A percentile compares a stretch with the other conserved stretches of the same genome.
phyloP scores from a whole-genome alignment of 805 yeast genomes.

The Spathaspora girioi region DNA sequence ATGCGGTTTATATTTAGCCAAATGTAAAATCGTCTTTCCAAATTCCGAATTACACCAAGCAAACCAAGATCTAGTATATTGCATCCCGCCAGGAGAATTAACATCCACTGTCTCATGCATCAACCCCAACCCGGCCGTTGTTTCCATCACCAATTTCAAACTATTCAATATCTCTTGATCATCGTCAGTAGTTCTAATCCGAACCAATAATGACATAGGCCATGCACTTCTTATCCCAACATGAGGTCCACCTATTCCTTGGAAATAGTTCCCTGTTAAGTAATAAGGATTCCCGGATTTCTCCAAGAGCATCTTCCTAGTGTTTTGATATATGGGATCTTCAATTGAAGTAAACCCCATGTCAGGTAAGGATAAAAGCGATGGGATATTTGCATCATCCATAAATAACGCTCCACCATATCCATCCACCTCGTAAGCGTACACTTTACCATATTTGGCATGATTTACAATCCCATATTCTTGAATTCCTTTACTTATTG shows the following conservation, averaged over 20 bases:
- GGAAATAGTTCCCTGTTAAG: slow-evolving; percentile 56
- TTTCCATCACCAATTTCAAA: slow-evolving; percentile 48
- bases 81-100: slow-evolving; percentile 39
- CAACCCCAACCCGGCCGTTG: slow-evolving; percentile 73
- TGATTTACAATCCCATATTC: slow-evolving; percentile 65
- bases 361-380: slow-evolving; percentile 75
- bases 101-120: slow-evolving; percentile 83
- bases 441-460: slow-evolving; percentile 68
- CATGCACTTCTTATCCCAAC: slow-evolving; percentile 78
- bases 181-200: slow-evolving; percentile 69
- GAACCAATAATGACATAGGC: slow-evolving; percentile 83
- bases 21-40: slow-evolving; percentile 77
- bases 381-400: slow-evolving; percentile 93
- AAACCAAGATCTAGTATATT: slow-evolving; percentile 85
- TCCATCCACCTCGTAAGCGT: slow-evolving; percentile 88
- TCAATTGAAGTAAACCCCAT: slow-evolving; percentile 54
- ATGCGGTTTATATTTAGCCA: slow-evolving; percentile 71
- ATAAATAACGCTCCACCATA: slow-evolving; percentile 68
- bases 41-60: slow-evolving; percentile 93
- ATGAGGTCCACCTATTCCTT: slow-evolving; percentile 91
- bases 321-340: slow-evolving; percentile 68
- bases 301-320: slow-evolving; percentile 70
- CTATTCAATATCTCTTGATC: slow-evolving; percentile 60
- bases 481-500: slow-evolving; percentile 54
- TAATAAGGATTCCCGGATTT: slow-evolving; percentile 77